A percentile compares a stretch with the other conserved stretches of the same genome.
phyloP scores from a whole-genome alignment of 768 basidiomycete genomes.

The Tulasnella sp. region DNA sequence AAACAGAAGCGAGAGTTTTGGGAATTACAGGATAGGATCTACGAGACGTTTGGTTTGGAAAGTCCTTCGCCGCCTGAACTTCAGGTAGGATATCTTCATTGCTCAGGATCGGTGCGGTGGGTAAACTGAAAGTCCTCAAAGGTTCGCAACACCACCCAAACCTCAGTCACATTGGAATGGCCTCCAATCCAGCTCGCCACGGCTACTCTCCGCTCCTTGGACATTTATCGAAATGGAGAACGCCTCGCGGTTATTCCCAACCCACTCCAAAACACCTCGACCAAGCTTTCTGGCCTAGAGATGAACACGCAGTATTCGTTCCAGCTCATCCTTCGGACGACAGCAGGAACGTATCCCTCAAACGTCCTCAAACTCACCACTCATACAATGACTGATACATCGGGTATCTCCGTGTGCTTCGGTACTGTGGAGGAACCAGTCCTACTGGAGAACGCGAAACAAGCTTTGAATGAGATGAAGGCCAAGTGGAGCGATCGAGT shows the following conservation, averaged over 20 bases:
- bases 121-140: slow-evolving; percentile 36
- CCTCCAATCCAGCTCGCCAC: slow-evolving; percentile 77
- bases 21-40: slow-evolving; percentile 75
- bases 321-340: slow-evolving; percentile 89
- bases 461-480: slow-evolving; percentile 77
- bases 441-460: slow-evolving; percentile 74
- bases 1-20: slow-evolving; percentile 78
- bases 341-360: slow-evolving; percentile 85
- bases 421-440: slow-evolving; percentile 78
- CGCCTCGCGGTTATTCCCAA: slow-evolving; percentile 83
- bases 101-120: neutral
- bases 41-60: slow-evolving; percentile 63
- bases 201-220: slow-evolving; percentile 79
- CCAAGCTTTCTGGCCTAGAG: slow-evolving; percentile 78
- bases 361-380: slow-evolving; percentile 80
- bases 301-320: slow-evolving; percentile 85
- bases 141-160: slow-evolving; percentile 94
- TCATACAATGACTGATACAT: slow-evolving; percentile 93
- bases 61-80: slow-evolving; percentile 72
- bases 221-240: slow-evolving; percentile 89
- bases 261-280: slow-evolving; percentile 77
- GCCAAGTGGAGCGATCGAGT: slow-evolving; percentile 91
- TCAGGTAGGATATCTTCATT: slow-evolving; percentile 47
- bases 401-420: slow-evolving; percentile 92
- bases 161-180: slow-evolving; percentile 96